These are phyloP conservation scores for Cyclaneusma minus DNA, from an alignment of 2,329 filamentous ascomycete genomes.

Conservation along the genomic window DNA sequence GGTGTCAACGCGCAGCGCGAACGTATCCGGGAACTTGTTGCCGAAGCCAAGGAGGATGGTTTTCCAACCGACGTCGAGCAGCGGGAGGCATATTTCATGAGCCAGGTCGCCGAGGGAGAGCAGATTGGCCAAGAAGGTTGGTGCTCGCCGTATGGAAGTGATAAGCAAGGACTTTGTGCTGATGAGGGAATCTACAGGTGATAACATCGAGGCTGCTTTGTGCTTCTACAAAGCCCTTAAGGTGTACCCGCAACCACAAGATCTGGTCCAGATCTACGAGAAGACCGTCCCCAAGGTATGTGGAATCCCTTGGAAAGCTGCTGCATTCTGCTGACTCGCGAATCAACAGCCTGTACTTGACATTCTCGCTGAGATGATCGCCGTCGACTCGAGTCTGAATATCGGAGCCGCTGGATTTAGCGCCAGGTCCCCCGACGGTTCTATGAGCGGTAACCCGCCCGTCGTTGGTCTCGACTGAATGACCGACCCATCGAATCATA, in stretches of 20 bases:
- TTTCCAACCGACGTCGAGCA: constrained; percentile 85
- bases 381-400: constrained; percentile 63
- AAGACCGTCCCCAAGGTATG: constrained; percentile 90
- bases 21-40: constrained; percentile 59
- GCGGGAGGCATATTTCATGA: constrained; percentile 93
- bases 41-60: constrained; percentile 75
- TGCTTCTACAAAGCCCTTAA: constrained; percentile 98
- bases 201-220: constrained; percentile 69
- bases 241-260: constrained; percentile 87
- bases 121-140: constrained; percentile 67
- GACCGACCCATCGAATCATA: too few relatives aligned
- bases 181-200: constrained; percentile 42
- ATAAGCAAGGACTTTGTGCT: constrained; percentile 6
- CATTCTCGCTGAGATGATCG: constrained; percentile 95
- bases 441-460: too few relatives aligned
- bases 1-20: constrained; percentile 52
- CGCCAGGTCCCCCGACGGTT: too few relatives aligned
- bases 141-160: constrained; percentile 21
- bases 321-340: not conserved
- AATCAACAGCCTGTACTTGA: constrained; percentile 68
- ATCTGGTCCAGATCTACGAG: constrained; percentile 93
- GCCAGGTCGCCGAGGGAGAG: constrained; percentile 84
- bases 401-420: constrained; percentile 35
- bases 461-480: too few relatives aligned
- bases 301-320: constrained; percentile 1